Evolutionary conservation across 2,329 filamentous ascomycete genomes (phyloP).

Genomic region (Pezicula rhizophila): DNA sequence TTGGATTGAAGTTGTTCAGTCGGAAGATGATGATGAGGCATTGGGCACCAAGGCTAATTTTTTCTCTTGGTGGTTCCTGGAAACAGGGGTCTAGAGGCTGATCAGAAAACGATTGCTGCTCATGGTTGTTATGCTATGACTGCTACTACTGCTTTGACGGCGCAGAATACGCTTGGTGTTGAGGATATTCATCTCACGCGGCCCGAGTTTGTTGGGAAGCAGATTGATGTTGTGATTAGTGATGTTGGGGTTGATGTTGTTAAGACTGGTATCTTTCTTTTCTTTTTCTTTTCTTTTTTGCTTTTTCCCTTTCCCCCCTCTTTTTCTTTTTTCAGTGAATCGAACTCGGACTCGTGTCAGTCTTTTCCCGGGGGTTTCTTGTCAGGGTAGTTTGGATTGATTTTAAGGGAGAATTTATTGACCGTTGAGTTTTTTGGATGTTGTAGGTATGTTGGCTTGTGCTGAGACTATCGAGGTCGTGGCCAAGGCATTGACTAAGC

Average conservation of each 20-base stretch:
- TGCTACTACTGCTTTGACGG: conserved; percentile 90
- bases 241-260: conserved; percentile 87
- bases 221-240: conserved; percentile 77
- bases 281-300: not conserved
- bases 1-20: too few relatives aligned
- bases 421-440: conserved; percentile 2
- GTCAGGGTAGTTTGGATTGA: too few relatives aligned
- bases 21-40: too few relatives aligned
- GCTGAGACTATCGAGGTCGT: conserved; percentile 64
- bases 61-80: not conserved
- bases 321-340: not conserved
- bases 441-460: conserved; percentile 74
- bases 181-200: conserved; percentile 75
- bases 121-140: conserved; percentile 96
- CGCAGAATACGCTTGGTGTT: conserved; percentile 86
- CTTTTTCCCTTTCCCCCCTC: too few relatives aligned
- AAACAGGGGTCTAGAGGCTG: conserved; percentile 80
- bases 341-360: too few relatives aligned
- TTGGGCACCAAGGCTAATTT: not conserved
- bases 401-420: not conserved
- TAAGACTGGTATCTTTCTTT: conserved; percentile 65
- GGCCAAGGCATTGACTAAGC: conserved; percentile 53
- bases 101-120: conserved; percentile 88
- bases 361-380: too few relatives aligned
- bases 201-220: conserved; percentile 70